Percentiles rank a stretch among this genome's conserved stretches.
Conservation (phyloP, 371 early-diverging fungal genomes). For the Mucor velutinosus region DNA sequence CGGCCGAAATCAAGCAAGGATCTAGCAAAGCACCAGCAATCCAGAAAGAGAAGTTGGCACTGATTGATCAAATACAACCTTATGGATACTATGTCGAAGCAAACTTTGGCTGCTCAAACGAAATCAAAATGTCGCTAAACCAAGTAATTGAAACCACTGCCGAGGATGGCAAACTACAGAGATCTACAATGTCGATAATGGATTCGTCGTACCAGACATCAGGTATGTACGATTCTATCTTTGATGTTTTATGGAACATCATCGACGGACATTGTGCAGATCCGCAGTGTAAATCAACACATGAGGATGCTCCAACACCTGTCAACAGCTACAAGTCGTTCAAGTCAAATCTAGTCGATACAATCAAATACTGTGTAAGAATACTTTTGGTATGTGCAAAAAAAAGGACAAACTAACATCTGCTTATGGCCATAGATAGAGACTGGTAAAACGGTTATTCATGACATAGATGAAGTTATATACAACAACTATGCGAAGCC, state of each 20-base stretch:
- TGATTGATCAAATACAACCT: neutral
- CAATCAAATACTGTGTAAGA: neutral
- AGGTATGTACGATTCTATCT: neutral
- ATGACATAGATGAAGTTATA: neutral
- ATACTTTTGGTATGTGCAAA: neutral
- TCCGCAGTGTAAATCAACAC: neutral
- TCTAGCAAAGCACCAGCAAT: neutral
- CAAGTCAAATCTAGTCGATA: neutral
- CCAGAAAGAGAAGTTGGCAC: neutral
- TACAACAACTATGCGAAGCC: neutral
- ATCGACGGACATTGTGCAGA: neutral
- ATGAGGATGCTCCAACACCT: neutral
- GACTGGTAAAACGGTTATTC: neutral
- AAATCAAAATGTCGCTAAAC: neutral
- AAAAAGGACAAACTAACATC: no score
- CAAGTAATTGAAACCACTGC: neutral
- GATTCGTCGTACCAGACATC: neutral
- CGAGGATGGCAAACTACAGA: neutral
- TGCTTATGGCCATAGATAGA: neutral
- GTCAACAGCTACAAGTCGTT: neutral
- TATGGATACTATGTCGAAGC: neutral
- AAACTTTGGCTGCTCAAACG: neutral
- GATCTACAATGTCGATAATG: neutral
- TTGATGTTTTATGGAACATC: neutral
- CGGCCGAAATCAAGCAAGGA: neutral